phyloP scores from a whole-genome alignment of 345 rosid species.

The Iberis pinnata region DNA sequence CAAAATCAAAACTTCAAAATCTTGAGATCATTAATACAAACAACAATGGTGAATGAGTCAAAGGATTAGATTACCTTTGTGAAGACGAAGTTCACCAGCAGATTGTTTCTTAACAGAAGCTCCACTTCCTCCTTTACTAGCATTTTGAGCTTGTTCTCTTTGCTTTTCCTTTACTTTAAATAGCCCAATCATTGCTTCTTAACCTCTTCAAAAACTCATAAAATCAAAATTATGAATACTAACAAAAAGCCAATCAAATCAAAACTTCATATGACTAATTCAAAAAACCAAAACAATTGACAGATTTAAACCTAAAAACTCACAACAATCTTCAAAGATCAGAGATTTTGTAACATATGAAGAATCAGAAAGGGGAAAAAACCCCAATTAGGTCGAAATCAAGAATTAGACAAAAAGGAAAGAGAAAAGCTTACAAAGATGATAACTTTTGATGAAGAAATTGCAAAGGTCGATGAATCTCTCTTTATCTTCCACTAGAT shows the following conservation, averaged over 20 bases:
- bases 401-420: no score
- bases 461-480: conserved; percentile 10
- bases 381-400: no score
- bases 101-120: conserved; percentile 57
- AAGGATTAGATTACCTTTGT: no score
- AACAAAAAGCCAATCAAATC: neutral
- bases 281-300: neutral
- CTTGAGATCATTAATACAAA: neutral
- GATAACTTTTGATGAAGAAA: no score
- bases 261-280: no score
- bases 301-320: conserved; percentile 14
- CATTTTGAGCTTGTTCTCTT: conserved; percentile 66
- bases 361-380: no score
- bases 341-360: no score
- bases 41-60: neutral
- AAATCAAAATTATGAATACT: neutral
- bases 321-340: neutral
- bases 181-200: conserved; percentile 66
- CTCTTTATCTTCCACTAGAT: no score
- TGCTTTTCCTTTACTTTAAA: conserved; percentile 84
- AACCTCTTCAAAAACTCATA: conserved; percentile 7
- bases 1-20: neutral
- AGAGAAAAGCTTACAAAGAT: no score
- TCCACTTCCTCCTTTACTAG: conserved; percentile 48
- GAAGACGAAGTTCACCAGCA: conserved; percentile 84